A percentile compares a stretch with the other conserved stretches of the same genome.
These are phyloP conservation scores for Rostrohypoxylon terebratum DNA, from an alignment of 495 filamentous ascomycete genomes.

Conservation along the genomic window DNA sequence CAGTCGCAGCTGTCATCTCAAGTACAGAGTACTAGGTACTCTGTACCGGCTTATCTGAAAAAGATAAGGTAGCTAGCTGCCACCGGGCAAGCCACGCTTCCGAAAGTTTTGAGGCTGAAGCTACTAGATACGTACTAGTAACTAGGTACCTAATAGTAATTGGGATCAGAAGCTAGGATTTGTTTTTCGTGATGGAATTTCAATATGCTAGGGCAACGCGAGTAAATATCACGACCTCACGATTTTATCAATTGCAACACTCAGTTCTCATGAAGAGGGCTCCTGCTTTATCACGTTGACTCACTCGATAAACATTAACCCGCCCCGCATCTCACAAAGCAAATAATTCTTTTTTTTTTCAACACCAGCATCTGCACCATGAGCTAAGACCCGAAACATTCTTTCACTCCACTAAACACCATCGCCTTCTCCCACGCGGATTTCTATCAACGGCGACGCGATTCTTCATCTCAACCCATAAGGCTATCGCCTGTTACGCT, in stretches of 20 bases:
- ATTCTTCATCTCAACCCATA: slow-evolving; percentile 18
- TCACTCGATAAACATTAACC: neutral
- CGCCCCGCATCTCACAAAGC: neutral
- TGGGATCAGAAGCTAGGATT: slow-evolving; percentile 30
- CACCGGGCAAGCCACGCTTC: slow-evolving; percentile 30
- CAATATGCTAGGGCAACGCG: slow-evolving; percentile 8
- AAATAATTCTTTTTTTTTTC: neutral
- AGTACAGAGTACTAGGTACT: no score
- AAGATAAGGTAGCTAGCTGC: slow-evolving; percentile 12
- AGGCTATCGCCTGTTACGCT: neutral
- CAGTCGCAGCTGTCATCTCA: neutral
- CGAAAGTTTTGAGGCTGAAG: slow-evolving; percentile 15
- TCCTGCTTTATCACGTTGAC: neutral
- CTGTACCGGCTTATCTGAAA: neutral
- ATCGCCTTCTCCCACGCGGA: slow-evolving; percentile 28
- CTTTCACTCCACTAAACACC: slow-evolving; percentile 11
- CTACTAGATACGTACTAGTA: no score
- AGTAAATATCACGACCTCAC: slow-evolving; percentile 19
- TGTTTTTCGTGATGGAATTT: slow-evolving; percentile 39
- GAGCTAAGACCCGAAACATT: slow-evolving; percentile 35
- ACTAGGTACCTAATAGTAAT: no score
- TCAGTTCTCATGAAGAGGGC: neutral
- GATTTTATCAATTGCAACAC: neutral
- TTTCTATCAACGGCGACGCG: slow-evolving; percentile 7
- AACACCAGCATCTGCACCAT: slow-evolving; percentile 16